Evolutionary conservation across 2,329 filamentous ascomycete species (phyloP).

Genomic region (Neofusicoccum kwambonambiense): DNA sequence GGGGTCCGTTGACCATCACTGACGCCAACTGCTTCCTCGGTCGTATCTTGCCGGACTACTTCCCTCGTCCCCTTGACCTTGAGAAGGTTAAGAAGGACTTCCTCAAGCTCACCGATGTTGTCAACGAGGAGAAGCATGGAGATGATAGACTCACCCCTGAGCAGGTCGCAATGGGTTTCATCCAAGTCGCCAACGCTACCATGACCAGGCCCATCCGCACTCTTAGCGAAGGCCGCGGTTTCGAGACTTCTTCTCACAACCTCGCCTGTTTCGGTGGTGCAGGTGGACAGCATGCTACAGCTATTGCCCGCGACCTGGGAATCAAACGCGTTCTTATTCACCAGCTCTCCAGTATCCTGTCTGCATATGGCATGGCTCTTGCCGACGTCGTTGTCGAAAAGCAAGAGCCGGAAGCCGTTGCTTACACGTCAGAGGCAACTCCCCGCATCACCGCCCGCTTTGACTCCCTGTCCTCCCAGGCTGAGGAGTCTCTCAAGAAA

Average conservation of each 20-base stretch:
- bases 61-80: conserved; percentile 40
- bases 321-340: conserved; percentile 47
- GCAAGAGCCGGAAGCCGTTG: conserved; percentile 70
- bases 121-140: conserved; percentile 47
- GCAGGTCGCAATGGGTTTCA: conserved; percentile 29
- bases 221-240: conserved; percentile 30
- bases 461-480: not conserved
- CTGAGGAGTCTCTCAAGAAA: conserved; percentile 54
- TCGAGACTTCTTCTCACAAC: conserved; percentile 26
- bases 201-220: conserved; percentile 32
- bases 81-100: conserved; percentile 51
- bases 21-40: conserved; percentile 78
- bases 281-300: conserved; percentile 43
- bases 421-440: conserved; percentile 38
- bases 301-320: conserved; percentile 44
- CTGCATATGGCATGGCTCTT: conserved; percentile 46
- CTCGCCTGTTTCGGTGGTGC: conserved; percentile 32
- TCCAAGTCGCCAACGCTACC: conserved; percentile 33
- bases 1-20: conserved; percentile 85
- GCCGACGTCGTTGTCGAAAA: conserved; percentile 47
- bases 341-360: conserved; percentile 48
- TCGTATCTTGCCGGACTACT: conserved; percentile 46
- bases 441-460: conserved; percentile 59
- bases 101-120: conserved; percentile 42
- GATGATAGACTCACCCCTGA: conserved; percentile 36